Base-by-base conservation (phyloP, 2,329 filamentous ascomycete species). In the Aspergillus fumigatus region DNA sequence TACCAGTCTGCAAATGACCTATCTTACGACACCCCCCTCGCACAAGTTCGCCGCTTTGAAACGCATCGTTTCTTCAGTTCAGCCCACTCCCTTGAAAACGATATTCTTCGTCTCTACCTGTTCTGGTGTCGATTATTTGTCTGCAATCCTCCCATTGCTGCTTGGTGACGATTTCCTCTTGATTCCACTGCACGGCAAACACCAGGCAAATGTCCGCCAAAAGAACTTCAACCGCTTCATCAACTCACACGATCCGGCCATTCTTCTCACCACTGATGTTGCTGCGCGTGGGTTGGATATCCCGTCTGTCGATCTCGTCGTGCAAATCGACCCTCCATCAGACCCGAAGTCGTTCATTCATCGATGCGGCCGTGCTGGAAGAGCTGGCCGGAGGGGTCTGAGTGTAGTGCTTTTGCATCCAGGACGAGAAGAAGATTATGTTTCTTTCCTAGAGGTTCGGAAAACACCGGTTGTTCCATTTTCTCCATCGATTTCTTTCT, bases 31-130 rank as follows among this genome's bases (percentile, higher is more conserved):
- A 2, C 88, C 87, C 2, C 85, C 93, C 0, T 88, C 86, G 19
- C 87, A 93, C 60, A 97, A 96, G 72, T 78, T 96, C 38, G 88
- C 90, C 0, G 84, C 87, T 0, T 75, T 96, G 2, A 81, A 85
- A 50, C 83, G 86, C 29, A 80, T 97, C 0, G 79, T 97, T 2
- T 79, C 84, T 21, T 80, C 82, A 14, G 74, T 96, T 23, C 80
- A 88, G n/a, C 84, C 89, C 0, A 82, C 80, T 4, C 93, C 93
- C 0, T 87, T 92, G 62, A 92, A 92, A 68, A 88, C 86, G 32
- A 97, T 99, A 53, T 81, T 97, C 53, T 99, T 97, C 70, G 81
- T 97, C 23, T 95, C 92, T 0, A 97, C 93, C 2, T 97, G 94
- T 71, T 92, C 92, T 32, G 89, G 90, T 0, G 94, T 99, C 58